phyloP scores from a whole-genome alignment of 805 yeast genomes.

The Yamadazyma kitorensis region DNA sequence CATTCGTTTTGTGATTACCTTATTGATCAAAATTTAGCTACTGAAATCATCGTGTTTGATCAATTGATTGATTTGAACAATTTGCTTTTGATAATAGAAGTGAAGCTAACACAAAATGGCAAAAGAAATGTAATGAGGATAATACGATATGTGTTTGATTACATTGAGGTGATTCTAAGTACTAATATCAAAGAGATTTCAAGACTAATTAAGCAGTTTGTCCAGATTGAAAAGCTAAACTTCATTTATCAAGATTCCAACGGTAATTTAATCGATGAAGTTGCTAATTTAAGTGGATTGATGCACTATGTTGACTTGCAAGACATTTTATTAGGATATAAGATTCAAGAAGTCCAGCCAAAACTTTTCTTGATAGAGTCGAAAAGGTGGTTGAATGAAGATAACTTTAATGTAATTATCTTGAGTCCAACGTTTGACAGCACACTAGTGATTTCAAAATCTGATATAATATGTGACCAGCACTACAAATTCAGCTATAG shows the following conservation, averaged over 20 bases:
- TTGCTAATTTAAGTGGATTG: constrained; percentile 35
- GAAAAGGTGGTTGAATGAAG: constrained; percentile 7
- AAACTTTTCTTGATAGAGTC: constrained; percentile 8
- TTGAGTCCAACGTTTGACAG: constrained; percentile 2
- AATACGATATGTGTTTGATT: constrained; percentile 27
- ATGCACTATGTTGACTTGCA: constrained; percentile 26
- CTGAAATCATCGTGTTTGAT: constrained; percentile 40
- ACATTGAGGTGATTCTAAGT: constrained; percentile 12
- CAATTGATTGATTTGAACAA: constrained; percentile 38
- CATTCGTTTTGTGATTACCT: constrained; percentile 48
- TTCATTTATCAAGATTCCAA: constrained; percentile 35
- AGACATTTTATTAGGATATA: constrained; percentile 13
- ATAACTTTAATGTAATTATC: constrained; percentile 11
- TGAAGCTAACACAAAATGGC: constrained; percentile 49
- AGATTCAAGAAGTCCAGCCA: background rate
- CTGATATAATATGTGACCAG: constrained; percentile 15
- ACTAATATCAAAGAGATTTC: constrained; percentile 25
- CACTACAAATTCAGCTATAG: constrained; percentile 1
- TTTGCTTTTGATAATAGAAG: constrained; percentile 45
- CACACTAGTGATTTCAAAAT: constrained; percentile 16
- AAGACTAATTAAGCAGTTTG: constrained; percentile 44
- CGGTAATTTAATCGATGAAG: constrained; percentile 47
- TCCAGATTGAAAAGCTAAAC: constrained; percentile 44
- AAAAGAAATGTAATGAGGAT: constrained; percentile 31
- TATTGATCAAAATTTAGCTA: constrained; percentile 25